Base-by-base conservation (phyloP, 1,139 yeast species). In the Meyerozyma carpophila region DNA sequence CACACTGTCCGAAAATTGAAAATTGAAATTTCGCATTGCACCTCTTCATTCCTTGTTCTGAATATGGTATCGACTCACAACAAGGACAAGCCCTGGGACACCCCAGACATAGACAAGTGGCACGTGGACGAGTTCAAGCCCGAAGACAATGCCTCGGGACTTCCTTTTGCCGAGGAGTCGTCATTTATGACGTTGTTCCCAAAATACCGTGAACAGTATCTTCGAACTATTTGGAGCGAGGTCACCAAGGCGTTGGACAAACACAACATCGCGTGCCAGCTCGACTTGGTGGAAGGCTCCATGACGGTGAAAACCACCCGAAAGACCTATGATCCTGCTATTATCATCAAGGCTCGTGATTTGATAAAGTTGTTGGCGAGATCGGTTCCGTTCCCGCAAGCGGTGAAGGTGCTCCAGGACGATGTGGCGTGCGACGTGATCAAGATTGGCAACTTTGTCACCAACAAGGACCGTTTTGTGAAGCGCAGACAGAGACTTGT, bases 31-130 rank as follows among this genome's bases (percentile, higher is more conserved):
- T 36, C 37, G 25, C 14, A 40, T 14, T 14, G 18, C 26, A 26
- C 16, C 14, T 10, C 28, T 20, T 20, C 42, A 7, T 9, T 18
- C 38, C n/a, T 18, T 36, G 27, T 39, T 14, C 40, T 16, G 18
- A 60, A 47, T 38, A 91, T 93, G 98, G 90, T 86, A 29, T 89
- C 96, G 3, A 86, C 95, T 45, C 93, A 91, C 64, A 87, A 91
- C 63, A 85, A 82, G 61, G 98, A 91, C 57, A 93, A 93, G 65
- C 98, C 98, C 44, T 91, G 98, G 98, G 98, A 93, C 61, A 90
- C 96, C 11, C 89, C 87, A 25, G 97, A 90, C 56, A 84, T 93
- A 50, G 96, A 93, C 61, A 91, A 93, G 63, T 93, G 99, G 99
- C 72, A 77, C 51, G 73, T 83, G 37, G 96, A 90, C 32, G 95